Base-by-base conservation (phyloP, 2,329 filamentous ascomycete genomes). In the Xylariales sp. region DNA sequence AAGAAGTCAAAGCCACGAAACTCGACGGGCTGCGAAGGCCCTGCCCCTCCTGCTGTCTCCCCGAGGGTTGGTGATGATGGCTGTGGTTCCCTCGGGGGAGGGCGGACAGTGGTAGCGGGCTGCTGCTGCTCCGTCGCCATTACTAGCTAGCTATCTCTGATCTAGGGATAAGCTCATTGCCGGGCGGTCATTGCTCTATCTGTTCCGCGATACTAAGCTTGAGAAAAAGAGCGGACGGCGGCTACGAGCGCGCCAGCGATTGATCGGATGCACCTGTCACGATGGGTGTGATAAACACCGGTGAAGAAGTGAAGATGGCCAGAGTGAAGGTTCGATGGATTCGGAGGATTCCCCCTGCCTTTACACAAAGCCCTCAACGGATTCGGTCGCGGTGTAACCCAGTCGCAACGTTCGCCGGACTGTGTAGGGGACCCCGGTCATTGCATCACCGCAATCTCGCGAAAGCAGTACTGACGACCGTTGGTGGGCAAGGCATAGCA, bases 1-100 rank as follows among this genome's bases (percentile, higher is more conserved):
- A 78, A 77, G 72, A 75, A 78, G 30, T 77, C 74, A 43, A 76
- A 78, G 18, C 75, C 76, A 50, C 76, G 76, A 54, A 78, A 76
- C 66, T 78, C 75, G 61, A 74, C 71, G 6, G 67, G 64, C 3
- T 71, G 57, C n/a, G 72, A 57, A 2, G 63, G 63, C 50, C 43
- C 65, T 14, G 54, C 16, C 32, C 39, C 64, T 39, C 62, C 55
- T 28, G 50, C 55, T 28, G 50, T n/a, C 16, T 64, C 48, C 39
- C 49, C 49, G 8, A 50, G 57, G 30, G 23, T 23, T 23, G 55
- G 55, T 55, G 65, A 69, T 57, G 65, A 64, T 65, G 28, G 66
- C 53, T 49, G 61, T 49, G 49, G 62, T 55, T 68, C 68, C 49
- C 65, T 69, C 52, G 72, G 70, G 18, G 61, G 68, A 39, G 69